Base-by-base conservation (phyloP, 2,329 filamentous ascomycete genomes). In the Diaporthe australafricana region DNA sequence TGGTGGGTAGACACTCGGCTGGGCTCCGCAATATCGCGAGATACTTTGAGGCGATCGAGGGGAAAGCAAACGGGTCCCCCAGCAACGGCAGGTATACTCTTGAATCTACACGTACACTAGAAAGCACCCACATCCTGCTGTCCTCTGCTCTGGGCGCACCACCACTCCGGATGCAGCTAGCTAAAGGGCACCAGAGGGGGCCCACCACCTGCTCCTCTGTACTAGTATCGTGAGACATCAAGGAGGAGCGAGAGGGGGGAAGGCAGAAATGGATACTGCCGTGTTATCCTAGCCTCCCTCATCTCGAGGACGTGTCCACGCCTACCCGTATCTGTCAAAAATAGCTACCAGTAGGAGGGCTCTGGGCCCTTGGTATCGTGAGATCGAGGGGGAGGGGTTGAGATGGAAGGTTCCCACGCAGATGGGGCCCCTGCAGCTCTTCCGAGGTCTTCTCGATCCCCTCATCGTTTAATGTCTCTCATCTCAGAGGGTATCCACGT, bases 191-290 rank as follows among this genome's bases (percentile, higher is more conserved):
- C 42, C 60, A 63, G 27, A 35, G n/a, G 6, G 27, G 60, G 30
- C 30, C 27, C 30, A 65, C 60, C 60, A 65, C 60, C n/a, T 50
- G 60, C 60, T 65, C 45, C 30, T 50, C 60, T 20, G 3, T 63
- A 16, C 60, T 65, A 38, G 45, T 65, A 65, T 65, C 30, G 30
- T 50, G 45, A 65, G 60, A 65, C 60, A 65, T 25, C n/a, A 65
- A 35, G 35, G 25, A 25, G 9, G 60, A 38, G 32, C n/a, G 27
- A 48, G 42, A 45, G 27, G 30, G 60, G 60, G 25, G n/a, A 40
- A 17, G 11, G 5, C 35, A 48, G 42, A 42, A 30, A 42, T 55
- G 17, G 4, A 9, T 35, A 22, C 30, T n/a, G 17, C 60, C 60
- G 60, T 63, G 20, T 30, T 48, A 25, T 48, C 42, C 57, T 47